A percentile compares a stretch with the other conserved stretches of the same genome.
Evolutionary conservation across 345 rosid species (phyloP).

Genomic region (Boechera retrofracta): DNA sequence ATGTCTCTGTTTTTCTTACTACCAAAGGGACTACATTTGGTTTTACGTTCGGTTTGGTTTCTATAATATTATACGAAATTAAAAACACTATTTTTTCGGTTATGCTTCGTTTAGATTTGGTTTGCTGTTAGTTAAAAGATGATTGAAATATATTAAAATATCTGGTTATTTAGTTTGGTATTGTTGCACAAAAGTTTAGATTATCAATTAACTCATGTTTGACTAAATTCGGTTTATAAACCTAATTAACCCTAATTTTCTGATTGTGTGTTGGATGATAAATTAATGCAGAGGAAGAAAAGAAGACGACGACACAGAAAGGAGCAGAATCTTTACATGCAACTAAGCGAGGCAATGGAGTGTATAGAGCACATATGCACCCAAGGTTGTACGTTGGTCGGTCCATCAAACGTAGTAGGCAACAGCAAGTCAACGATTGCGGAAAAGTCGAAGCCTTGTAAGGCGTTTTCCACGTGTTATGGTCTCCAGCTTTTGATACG

Average conservation of each 20-base stretch:
- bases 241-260: slow-evolving; percentile 8
- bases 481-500: slow-evolving; percentile 75
- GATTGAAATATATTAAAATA: background rate
- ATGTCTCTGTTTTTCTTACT: slow-evolving; percentile 1
- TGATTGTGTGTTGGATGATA: background rate
- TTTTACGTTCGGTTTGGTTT: background rate
- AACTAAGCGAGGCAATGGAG: slow-evolving; percentile 84
- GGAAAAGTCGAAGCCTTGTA: slow-evolving; percentile 52
- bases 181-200: background rate
- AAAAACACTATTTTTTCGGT: background rate
- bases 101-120: background rate
- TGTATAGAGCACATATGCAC: slow-evolving; percentile 90
- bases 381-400: slow-evolving; percentile 78
- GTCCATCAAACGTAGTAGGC: slow-evolving; percentile 57
- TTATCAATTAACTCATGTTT: background rate
- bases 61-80: background rate
- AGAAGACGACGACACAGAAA: slow-evolving; percentile 54
- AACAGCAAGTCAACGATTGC: background rate
- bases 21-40: background rate
- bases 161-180: background rate
- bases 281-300: slow-evolving; percentile 67
- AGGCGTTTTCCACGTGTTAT: slow-evolving; percentile 64
- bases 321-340: slow-evolving; percentile 65
- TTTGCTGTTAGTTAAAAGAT: background rate
- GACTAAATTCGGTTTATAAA: background rate